Evolutionary conservation across 768 basidiomycete species (phyloP).

Genomic region (Lactarius sp.): DNA sequence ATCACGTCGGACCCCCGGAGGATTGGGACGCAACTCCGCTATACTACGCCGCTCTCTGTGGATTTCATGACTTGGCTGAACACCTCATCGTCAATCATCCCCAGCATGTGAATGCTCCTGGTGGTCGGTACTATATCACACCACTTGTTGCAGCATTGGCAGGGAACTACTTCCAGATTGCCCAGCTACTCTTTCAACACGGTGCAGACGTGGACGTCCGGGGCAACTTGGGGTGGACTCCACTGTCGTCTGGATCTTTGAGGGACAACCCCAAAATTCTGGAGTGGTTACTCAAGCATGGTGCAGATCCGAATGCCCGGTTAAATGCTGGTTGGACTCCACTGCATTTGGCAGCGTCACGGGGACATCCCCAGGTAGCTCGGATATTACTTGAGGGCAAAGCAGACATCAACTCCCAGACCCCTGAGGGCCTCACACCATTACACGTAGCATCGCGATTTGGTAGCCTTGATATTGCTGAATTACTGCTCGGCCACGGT

Average conservation of each 20-base stretch:
- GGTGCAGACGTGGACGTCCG: not conserved
- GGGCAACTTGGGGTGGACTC: not conserved
- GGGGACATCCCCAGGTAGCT: not conserved
- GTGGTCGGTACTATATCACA: not conserved
- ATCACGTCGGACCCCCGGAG: not conserved
- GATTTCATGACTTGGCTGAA: not conserved
- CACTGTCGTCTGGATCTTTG: not conserved
- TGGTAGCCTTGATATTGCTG: not conserved
- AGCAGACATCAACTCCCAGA: constrained; percentile 26
- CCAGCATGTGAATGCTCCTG: not conserved
- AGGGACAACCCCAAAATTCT: not conserved
- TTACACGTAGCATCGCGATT: not conserved
- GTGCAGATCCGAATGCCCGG: not conserved
- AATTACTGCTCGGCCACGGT: not conserved
- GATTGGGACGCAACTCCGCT: not conserved
- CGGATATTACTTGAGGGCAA: not conserved
- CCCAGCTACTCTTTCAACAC: not conserved
- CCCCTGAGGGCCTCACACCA: not conserved
- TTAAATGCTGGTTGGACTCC: not conserved
- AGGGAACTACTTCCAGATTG: not conserved
- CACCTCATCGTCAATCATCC: not conserved
- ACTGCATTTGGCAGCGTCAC: not conserved
- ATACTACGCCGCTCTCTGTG: constrained; percentile 1
- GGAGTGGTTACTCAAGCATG: not conserved
- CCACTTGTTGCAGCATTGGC: not conserved